These are phyloP conservation scores for Rugonectria rugulosa DNA, from an alignment of 2,329 filamentous ascomycete genomes.

Conservation along the genomic window DNA sequence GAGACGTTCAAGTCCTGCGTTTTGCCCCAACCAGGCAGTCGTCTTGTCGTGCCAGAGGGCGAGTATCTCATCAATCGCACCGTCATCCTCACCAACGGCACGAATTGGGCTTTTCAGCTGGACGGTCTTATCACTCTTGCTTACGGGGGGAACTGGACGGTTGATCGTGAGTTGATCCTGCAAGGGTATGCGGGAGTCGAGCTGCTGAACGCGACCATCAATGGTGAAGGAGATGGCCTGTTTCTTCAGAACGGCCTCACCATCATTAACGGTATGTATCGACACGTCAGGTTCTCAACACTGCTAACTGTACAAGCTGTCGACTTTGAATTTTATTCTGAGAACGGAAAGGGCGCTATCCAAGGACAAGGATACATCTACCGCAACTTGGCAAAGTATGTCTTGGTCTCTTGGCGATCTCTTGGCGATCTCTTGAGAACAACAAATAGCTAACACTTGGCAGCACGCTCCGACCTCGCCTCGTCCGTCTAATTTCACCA, in stretches of 20 bases:
- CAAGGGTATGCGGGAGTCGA: neutral
- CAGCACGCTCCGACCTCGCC: neutral
- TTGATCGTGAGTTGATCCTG: conserved; percentile 1
- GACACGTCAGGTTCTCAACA: neutral
- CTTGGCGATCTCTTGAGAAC: no score
- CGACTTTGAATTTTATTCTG: neutral
- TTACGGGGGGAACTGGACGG: neutral
- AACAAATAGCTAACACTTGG: neutral
- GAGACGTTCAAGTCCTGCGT: neutral
- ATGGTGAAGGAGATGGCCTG: neutral
- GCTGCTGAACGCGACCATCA: neutral
- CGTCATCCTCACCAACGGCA: neutral
- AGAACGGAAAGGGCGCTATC: neutral
- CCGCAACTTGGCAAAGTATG: neutral
- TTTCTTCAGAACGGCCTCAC: neutral
- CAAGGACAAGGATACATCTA: neutral
- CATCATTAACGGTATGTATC: neutral
- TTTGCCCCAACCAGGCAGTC: neutral
- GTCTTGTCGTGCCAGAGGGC: neutral
- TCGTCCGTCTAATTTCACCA: neutral
- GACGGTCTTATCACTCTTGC: neutral
- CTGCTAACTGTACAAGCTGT: neutral
- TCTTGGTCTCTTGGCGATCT: no score
- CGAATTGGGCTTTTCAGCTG: neutral
- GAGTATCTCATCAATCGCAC: conserved; percentile 4